Base-by-base conservation (phyloP, 768 basidiomycete genomes). In the Pulveroboletus sp. region DNA sequence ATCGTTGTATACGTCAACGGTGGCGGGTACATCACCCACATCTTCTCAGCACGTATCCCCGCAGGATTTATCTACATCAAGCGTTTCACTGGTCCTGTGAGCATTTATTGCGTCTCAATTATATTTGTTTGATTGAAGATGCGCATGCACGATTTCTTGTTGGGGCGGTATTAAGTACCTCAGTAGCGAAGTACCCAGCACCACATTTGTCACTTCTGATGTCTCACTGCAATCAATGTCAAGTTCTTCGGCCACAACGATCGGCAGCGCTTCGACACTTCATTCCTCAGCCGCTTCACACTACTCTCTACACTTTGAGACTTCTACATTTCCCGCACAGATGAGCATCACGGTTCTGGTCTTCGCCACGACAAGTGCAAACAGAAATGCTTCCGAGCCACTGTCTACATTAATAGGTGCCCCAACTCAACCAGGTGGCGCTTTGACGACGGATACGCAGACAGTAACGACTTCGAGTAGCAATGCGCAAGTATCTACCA, bases 371-470 rank as follows among this genome's bases (percentile, higher is more conserved):
- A 75, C 73, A 6, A 66, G 71, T 46, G 47, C 62, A 5, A 63
- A 71, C 50, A 74, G 74, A 40, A 66, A 69, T 33, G 64, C 68
- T 10, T 65, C 69, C 17, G 55, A 78, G 10, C 64, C 77, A 8
- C 53, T 77, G 15, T 67, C 80, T 28, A 79, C 80, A 4, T 65
- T 76, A 21, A 53, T 73, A 39, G 75, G 68, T 30, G 73, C 77
- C 6, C 75, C 77, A 3, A 76, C 74, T 15, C 67, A 69, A 49
- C 52, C 75, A 7, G 68, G 77, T 55, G 78, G 81, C 8, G 59
- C 61, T 17, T 56, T 73, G 21, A 64, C 75, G 17, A 80, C 79
- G 3, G 63, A 72, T 49, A 83, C 82, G 1, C 74, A 79, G 11
- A 57, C 65, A 31, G 63, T 58, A 46, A 57, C 41, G 43, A 54